Evolutionary conservation across 2,329 filamentous ascomycete genomes (phyloP), one percentile per base, ranked within the genome.

Genomic region (Neophaeococcomyces aloes): DNA sequence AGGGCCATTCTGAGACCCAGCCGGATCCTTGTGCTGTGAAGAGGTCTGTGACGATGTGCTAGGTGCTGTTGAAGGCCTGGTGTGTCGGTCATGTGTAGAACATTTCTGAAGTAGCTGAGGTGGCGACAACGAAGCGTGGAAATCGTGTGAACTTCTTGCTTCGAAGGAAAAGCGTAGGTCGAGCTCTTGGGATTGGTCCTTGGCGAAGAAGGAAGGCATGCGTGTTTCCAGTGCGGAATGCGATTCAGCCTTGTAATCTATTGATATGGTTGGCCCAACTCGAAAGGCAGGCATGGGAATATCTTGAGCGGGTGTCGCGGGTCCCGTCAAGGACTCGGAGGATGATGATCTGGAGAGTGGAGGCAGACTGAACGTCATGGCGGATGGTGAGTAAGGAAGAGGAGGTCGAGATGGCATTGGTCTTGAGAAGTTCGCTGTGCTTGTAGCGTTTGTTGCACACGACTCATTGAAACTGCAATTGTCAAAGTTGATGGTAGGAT

Each of bases 291-390:
- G 8, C 14, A 30, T 18, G 7, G 7, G n/a, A 27, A n/a, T 27
- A 17, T 32, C 10, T 41, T 17, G 17, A 13, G 3, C 13, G 29
- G 23, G 19, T 6, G 10, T 23, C 8, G 35, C 21, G 13, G n/a
- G 18, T 38, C 39, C 5, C 17, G 17, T 19, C 11, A 31, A 35
- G 21, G 39, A 34, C 25, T 21, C 23, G 15, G 19, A 17, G n/a
- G 39, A 41, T n/a, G 38, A 41, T 23, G n/a, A 31, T 19, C 31
- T 31, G n/a, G 38, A 33, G 17, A 41, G 38, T 10, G 30, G 27
- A 6, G 38, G 29, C 13, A 41, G 14, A 17, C 6, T 19, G 29
- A 23, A 32, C 2, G 31, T 13, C 31, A 17, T 29, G 10, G 14
- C 21, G 13, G 37, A 14, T 13, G 15, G 18, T 2, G 18, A 17